Evolutionary conservation across 192 early-diverging fungal species (phyloP).

Genomic region (Pilaira anomala): DNA sequence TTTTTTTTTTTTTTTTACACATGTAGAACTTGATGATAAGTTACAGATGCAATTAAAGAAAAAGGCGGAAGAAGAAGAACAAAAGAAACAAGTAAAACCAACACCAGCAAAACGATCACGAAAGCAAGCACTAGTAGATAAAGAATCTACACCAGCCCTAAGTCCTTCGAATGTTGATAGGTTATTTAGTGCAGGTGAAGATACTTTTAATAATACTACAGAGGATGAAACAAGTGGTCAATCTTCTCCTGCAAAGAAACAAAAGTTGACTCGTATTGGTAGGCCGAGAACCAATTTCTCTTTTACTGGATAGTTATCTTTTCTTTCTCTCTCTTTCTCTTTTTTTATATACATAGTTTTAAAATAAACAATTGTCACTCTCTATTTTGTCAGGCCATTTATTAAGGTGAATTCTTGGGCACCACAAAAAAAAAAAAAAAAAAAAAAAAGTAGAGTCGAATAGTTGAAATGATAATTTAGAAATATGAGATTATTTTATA

Average conservation of each 20-base stretch:
- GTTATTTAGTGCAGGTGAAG: slow-evolving; percentile 30
- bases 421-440: no score
- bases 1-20: no score
- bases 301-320: slow-evolving; percentile 19
- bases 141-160: slow-evolving; percentile 14
- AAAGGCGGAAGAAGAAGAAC: slow-evolving; percentile 52
- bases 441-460: no score
- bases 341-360: no score
- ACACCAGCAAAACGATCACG: slow-evolving; percentile 23
- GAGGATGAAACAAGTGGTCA: background rate
- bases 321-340: no score
- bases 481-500: no score
- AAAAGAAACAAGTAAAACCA: slow-evolving; percentile 32
- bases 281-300: slow-evolving; percentile 29
- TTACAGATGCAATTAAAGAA: slow-evolving; percentile 55
- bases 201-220: slow-evolving; percentile 16
- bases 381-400: no score
- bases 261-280: slow-evolving; percentile 20
- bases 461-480: no score
- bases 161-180: slow-evolving; percentile 24
- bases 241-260: slow-evolving; percentile 1
- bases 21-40: slow-evolving; percentile 53
- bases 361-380: no score
- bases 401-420: no score
- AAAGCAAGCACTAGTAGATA: slow-evolving; percentile 9